Evolutionary conservation across 2,329 filamentous ascomycete genomes (phyloP), one percentile per base, ranked within the genome.

Genomic region (Torrubiella hemipterigena): DNA sequence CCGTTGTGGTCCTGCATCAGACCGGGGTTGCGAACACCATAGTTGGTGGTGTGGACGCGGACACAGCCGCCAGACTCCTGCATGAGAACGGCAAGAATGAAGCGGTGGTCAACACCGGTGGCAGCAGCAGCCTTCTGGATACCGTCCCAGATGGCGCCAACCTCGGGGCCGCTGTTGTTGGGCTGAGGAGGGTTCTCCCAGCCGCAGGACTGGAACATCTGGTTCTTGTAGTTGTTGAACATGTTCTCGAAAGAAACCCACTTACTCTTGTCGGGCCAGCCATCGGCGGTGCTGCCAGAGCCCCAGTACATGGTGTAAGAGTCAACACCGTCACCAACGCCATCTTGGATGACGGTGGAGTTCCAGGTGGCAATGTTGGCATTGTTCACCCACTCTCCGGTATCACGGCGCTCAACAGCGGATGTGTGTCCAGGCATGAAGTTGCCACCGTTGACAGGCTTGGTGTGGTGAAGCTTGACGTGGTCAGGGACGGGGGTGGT

Each of bases 1-100:
- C 56, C 56, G 31, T 54, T 43, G 40, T 58, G 54, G 20, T 42
- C 43, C 38, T 59, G 56, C 53, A 58, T 55, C 20, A 59, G 49
- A 30, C 60, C 60, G 0, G 60, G 59, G 45, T 63, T 63, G 32
- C 36, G 36, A 16, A 59, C 55, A 12, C 54, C 54, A 40, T 59
- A 50, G 48, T 54, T 43, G 24, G 57, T 60, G 14, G 57, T 59
- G 3, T 40, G 46, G 15, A 50, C 57, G 17, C 59, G 57, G 13
- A 63, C 58, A 42, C 59, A 63, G 24, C 60, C 60, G 35, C 51
- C 52, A 38, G 52, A 58, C 40, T 64, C 60, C 40, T 64, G 60
- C 48, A 64, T 51, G 22, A 63, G 38, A 35, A 63, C 47, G n/a
- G 58, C 54, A 11, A 64, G 46, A 38, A 64, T 58, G 37, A 60